Percentiles rank a stretch among this genome's conserved stretches.
Evolutionary conservation across 768 basidiomycete genomes (phyloP).

Genomic region (Macrolepiota dolichaula): DNA sequence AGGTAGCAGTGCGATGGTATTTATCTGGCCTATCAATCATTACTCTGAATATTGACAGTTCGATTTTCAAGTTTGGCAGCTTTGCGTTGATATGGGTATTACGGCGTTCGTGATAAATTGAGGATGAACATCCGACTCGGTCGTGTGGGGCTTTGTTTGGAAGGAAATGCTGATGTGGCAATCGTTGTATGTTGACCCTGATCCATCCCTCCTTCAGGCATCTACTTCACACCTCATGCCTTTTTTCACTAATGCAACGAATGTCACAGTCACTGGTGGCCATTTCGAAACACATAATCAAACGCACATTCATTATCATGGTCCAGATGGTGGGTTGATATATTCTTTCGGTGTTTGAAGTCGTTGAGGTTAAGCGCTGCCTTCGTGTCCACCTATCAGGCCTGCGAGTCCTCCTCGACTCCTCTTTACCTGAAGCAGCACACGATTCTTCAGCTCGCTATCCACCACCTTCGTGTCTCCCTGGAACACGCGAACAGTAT

Average conservation of each 20-base stretch:
- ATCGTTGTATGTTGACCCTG: not conserved
- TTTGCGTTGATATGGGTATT: too few species aligned
- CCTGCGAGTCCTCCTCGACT: not conserved
- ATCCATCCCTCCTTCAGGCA: not conserved
- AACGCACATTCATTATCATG: not conserved
- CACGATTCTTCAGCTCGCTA: constrained; percentile 3
- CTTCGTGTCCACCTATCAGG: not conserved
- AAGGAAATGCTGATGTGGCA: not conserved
- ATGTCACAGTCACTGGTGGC: not conserved
- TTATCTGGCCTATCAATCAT: too few species aligned
- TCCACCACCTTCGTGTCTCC: not conserved
- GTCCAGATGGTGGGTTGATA: not conserved
- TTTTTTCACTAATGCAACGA: not conserved
- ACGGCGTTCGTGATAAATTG: too few species aligned
- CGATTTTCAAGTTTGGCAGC: too few species aligned
- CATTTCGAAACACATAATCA: not conserved
- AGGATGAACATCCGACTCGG: too few species aligned
- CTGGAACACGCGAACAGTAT: constrained; percentile 4
- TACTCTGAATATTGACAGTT: too few species aligned
- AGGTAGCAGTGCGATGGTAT: too few species aligned
- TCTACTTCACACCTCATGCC: not conserved
- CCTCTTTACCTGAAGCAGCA: not conserved
- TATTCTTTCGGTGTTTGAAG: too few species aligned
- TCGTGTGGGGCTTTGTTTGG: too few species aligned
- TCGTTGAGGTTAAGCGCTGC: not conserved